These are phyloP conservation scores for Teratosphaeria epicoccoides DNA, from an alignment of 2,329 filamentous ascomycete species.

Conservation along the genomic window DNA sequence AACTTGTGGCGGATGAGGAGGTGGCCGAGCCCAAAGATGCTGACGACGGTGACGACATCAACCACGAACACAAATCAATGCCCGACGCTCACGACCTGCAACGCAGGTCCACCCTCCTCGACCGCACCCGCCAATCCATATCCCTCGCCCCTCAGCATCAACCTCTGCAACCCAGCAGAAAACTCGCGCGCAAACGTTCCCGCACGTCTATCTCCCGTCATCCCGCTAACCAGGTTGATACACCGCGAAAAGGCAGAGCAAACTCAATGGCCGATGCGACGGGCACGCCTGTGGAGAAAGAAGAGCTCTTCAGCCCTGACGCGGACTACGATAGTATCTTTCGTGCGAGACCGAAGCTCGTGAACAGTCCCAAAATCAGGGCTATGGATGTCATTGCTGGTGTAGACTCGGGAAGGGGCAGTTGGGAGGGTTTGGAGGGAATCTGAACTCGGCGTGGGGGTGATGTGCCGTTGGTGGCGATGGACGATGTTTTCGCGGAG, in stretches of 20 bases:
- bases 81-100: background rate
- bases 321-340: slow-evolving; percentile 75
- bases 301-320: slow-evolving; percentile 61
- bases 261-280: slow-evolving; percentile 9
- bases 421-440: too few relatives aligned
- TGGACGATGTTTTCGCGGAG: too few relatives aligned
- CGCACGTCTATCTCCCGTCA: slow-evolving; percentile 28
- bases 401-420: slow-evolving; percentile 3
- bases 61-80: too few relatives aligned
- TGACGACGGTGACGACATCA: background rate
- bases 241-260: slow-evolving; percentile 27
- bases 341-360: slow-evolving; percentile 70
- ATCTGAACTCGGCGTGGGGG: too few relatives aligned
- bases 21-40: background rate
- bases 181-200: slow-evolving; percentile 16
- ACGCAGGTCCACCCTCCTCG: slow-evolving; percentile 46
- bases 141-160: slow-evolving; percentile 42
- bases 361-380: slow-evolving; percentile 53
- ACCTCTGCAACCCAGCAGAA: slow-evolving; percentile 6
- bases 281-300: slow-evolving; percentile 46
- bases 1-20: background rate
- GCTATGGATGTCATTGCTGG: background rate
- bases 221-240: slow-evolving; percentile 46
- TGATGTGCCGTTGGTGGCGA: too few relatives aligned
- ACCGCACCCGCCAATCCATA: slow-evolving; percentile 76